A percentile compares a stretch with the other conserved stretches of the same genome.
Conservation (phyloP, 805 yeast genomes). For the Barnettozyma sp. region DNA sequence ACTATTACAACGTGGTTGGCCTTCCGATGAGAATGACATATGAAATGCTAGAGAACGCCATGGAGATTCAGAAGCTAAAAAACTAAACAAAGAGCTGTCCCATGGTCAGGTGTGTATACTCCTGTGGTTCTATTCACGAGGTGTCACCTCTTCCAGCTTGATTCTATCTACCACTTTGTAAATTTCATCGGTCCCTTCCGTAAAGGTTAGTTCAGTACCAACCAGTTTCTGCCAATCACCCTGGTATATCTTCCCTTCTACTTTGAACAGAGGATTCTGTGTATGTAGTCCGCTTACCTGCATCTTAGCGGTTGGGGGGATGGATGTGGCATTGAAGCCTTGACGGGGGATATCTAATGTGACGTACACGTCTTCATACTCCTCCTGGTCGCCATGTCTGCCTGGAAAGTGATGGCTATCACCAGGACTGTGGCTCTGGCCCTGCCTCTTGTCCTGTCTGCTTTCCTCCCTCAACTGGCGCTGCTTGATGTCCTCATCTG, state of each 20-base stretch:
- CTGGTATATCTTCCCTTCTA: constrained; percentile 54
- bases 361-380: constrained; percentile 42
- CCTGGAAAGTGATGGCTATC: no score
- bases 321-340: constrained; percentile 25
- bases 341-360: constrained; percentile 45
- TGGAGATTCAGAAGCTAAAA: constrained; percentile 2
- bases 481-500: constrained; percentile 72
- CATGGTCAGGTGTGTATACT: neutral
- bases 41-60: constrained; percentile 31
- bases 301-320: constrained; percentile 36
- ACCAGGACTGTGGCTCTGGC: no score
- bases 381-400: constrained; percentile 24
- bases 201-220: constrained; percentile 60
- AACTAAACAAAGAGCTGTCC: no score
- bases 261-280: constrained; percentile 47
- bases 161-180: constrained; percentile 19
- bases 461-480: constrained; percentile 31
- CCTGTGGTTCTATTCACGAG: constrained; percentile 4
- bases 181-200: constrained; percentile 20
- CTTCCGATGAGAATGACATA: constrained; percentile 63
- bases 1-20: constrained; percentile 82
- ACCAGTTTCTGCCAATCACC: constrained; percentile 73
- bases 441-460: no score
- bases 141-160: constrained; percentile 21
- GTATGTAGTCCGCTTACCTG: constrained; percentile 51